phyloP scores from a whole-genome alignment of 2,329 filamentous ascomycete genomes.

The Uncinocarpus reesii region DNA sequence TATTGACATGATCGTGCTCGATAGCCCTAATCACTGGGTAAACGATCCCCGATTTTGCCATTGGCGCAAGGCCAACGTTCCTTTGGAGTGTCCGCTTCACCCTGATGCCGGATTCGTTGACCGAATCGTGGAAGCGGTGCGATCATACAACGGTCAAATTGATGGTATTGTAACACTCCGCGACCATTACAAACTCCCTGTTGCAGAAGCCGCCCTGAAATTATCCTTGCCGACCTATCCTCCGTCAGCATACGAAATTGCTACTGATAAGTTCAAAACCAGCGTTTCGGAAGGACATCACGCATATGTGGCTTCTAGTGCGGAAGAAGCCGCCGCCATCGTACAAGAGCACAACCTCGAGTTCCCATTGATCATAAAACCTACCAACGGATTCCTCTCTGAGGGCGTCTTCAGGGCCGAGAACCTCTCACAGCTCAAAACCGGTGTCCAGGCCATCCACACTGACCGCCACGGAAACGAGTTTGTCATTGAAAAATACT shows the following conservation, averaged over 20 bases:
- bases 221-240: slow-evolving; percentile 27
- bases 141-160: slow-evolving; percentile 19
- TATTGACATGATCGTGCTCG: slow-evolving; percentile 31
- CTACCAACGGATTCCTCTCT: slow-evolving; percentile 26
- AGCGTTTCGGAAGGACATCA: slow-evolving; percentile 19
- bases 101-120: slow-evolving; percentile 22
- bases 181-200: slow-evolving; percentile 23
- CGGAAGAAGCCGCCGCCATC: slow-evolving; percentile 5
- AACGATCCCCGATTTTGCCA: slow-evolving; percentile 20
- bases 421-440: slow-evolving; percentile 22
- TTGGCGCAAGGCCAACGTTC: slow-evolving; percentile 28
- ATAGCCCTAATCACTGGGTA: slow-evolving; percentile 34
- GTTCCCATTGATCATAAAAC: slow-evolving; percentile 32
- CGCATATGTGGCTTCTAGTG: not conserved
- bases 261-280: slow-evolving; percentile 26
- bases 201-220: slow-evolving; percentile 26
- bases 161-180: slow-evolving; percentile 33
- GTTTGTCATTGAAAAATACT: slow-evolving; percentile 34
- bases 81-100: slow-evolving; percentile 13
- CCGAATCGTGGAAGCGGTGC: slow-evolving; percentile 26
- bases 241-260: slow-evolving; percentile 23
- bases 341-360: slow-evolving; percentile 1
- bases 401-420: slow-evolving; percentile 28
- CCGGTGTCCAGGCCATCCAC: not conserved
- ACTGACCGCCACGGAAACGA: slow-evolving; percentile 14